Conservation (phyloP, 2,329 filamentous ascomycete species). For the Graphilbum fragrans region DNA sequence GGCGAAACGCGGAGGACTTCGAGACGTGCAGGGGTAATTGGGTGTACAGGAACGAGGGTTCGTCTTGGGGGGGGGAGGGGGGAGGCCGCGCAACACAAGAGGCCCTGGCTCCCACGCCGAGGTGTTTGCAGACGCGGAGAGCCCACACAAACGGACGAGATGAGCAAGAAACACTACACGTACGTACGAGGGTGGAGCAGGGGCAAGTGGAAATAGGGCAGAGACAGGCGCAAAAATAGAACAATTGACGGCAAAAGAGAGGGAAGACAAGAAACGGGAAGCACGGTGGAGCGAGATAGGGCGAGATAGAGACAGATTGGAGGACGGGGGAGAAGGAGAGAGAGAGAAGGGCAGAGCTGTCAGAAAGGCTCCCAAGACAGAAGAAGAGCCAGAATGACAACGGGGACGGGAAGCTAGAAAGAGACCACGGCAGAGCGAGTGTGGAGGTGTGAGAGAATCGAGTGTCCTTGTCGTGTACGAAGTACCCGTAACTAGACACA, state of each 20-base stretch:
- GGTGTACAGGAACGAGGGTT: conserved; percentile 2
- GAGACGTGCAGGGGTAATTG: conserved; percentile 5
- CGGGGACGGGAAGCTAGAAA: no score
- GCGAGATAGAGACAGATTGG: background rate
- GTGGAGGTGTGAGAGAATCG: no score
- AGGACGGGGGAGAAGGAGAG: background rate
- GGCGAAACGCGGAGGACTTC: conserved; percentile 12
- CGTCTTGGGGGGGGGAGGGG: background rate
- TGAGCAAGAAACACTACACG: background rate
- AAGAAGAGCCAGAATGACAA: no score
- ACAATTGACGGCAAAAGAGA: no score
- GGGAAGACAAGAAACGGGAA: no score
- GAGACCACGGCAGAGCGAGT: no score
- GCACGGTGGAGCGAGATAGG: background rate
- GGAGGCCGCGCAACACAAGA: conserved; percentile 6
- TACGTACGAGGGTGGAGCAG: background rate
- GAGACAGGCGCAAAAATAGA: background rate
- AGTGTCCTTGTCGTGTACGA: no score
- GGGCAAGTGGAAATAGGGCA: background rate
- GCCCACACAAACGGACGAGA: background rate
- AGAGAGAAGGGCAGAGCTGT: background rate
- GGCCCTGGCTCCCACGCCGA: background rate
- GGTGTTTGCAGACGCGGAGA: no score
- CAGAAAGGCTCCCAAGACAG: no score
- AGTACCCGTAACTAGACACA: no score